A percentile compares a stretch with the other conserved stretches of the same genome.
These are phyloP conservation scores for Stevia rebaudiana DNA, from an alignment of 140 eudicot species.

Conservation along the genomic window DNA sequence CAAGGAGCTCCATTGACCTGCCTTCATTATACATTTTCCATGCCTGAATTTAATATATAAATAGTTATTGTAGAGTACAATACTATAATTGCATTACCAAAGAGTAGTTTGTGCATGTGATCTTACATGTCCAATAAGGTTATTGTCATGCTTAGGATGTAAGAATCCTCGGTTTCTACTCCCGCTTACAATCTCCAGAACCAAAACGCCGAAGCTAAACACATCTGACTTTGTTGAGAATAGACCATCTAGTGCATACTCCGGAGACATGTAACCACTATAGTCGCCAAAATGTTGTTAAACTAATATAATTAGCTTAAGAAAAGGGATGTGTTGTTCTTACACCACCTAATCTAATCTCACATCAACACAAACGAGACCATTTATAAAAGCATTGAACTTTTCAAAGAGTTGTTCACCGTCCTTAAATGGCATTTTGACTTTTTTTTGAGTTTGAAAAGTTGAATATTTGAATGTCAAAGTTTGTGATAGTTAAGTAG, in stretches of 20 bases:
- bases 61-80: neutral
- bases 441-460: no score
- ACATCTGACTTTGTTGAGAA: constrained; percentile 35
- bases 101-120: neutral
- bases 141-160: constrained; percentile 4
- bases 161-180: constrained; percentile 15
- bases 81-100: neutral
- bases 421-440: no score
- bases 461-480: no score
- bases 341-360: no score
- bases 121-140: constrained; percentile 23
- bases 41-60: constrained; percentile 3
- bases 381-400: no score
- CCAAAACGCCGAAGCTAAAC: constrained; percentile 32
- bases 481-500: no score
- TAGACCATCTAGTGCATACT: constrained; percentile 8
- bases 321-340: no score
- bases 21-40: constrained; percentile 9
- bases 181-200: constrained; percentile 26
- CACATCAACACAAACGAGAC: no score
- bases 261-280: constrained; percentile 11
- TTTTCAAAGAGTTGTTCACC: no score
- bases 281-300: neutral
- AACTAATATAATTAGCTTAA: neutral
- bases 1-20: neutral